Conservation (phyloP, 352 stramenopile species). For the Phytopythium montanum region DNA sequence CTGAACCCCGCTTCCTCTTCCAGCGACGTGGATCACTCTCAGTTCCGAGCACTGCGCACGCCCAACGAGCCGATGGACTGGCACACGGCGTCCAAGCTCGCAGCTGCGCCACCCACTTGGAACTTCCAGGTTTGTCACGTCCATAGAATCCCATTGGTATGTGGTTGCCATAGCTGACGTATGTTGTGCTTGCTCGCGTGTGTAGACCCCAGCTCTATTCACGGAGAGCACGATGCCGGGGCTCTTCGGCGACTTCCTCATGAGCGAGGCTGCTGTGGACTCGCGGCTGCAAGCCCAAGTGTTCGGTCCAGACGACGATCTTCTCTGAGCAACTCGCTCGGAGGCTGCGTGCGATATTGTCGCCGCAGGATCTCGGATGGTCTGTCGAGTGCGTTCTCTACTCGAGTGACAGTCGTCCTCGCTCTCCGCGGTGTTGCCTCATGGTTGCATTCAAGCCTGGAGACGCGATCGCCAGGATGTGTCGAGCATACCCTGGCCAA, state of each 20-base stretch:
- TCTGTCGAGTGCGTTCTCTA: not conserved
- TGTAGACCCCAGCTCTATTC: not conserved
- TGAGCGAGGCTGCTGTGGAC: constrained; percentile 1
- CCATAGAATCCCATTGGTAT: not conserved
- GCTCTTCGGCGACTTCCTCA: constrained; percentile 3
- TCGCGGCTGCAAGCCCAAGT: not conserved
- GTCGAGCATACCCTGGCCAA: not conserved
- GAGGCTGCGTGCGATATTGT: not conserved
- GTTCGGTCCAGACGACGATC: constrained; percentile 3
- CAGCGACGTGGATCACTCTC: not conserved
- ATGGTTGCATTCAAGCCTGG: not conserved
- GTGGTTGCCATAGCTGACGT: not conserved
- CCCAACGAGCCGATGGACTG: not conserved
- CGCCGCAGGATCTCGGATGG: not conserved
- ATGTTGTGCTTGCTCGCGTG: not conserved
- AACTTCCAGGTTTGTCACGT: not conserved
- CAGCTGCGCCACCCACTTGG: not conserved
- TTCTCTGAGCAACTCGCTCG: not conserved
- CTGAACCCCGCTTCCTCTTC: not conserved
- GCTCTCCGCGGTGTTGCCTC: not conserved
- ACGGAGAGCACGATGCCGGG: not conserved
- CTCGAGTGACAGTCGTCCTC: not conserved
- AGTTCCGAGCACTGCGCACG: not conserved
- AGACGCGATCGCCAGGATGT: not conserved
- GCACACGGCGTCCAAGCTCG: not conserved